phyloP scores from a whole-genome alignment of 495 filamentous ascomycete species.

The Lepidopterella palustris region DNA sequence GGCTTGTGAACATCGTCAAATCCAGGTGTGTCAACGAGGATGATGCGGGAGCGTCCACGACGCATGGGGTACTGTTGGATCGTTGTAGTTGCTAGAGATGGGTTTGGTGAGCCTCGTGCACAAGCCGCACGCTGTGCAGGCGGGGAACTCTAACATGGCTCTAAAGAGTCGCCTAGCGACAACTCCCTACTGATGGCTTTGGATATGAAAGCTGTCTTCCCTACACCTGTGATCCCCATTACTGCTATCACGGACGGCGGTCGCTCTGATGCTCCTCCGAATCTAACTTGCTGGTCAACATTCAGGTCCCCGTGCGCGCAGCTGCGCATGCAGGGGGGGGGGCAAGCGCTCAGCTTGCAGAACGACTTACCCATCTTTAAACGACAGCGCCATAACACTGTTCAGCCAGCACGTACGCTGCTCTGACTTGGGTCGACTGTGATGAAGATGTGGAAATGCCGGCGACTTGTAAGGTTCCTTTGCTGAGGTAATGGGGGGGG shows the following conservation, averaged over 20 bases:
- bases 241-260: background rate
- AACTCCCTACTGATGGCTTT: background rate
- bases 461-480: no score
- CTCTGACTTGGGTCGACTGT: no score
- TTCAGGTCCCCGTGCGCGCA: no score
- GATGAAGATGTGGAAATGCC: no score
- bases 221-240: conserved; percentile 1
- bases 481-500: no score
- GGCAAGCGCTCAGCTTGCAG: no score
- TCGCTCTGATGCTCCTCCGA: background rate
- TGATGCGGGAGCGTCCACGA: background rate
- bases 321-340: no score
- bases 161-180: background rate
- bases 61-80: background rate
- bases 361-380: no score
- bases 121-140: background rate
- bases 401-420: no score
- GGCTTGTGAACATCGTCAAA: background rate
- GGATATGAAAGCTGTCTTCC: background rate
- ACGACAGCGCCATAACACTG: no score
- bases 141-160: background rate
- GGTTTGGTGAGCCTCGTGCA: background rate
- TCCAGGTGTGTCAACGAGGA: background rate
- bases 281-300: no score
- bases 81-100: background rate